A percentile compares a stretch with the other conserved stretches of the same genome.
These are phyloP conservation scores for Coprinopsis sp. DNA, from an alignment of 768 basidiomycete genomes.

Conservation along the genomic window DNA sequence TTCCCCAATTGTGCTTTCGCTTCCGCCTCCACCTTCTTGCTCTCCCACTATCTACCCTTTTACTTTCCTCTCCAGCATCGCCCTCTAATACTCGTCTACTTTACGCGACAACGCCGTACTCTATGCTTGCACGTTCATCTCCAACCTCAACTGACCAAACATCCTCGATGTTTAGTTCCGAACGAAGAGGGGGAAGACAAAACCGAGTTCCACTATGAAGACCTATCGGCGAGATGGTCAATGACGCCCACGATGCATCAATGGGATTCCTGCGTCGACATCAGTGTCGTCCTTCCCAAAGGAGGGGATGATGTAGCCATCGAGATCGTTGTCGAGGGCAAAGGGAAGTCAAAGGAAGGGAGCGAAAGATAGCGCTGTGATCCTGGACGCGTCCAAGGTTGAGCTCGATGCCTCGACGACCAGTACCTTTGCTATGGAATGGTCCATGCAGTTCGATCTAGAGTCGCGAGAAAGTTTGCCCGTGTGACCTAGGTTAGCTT, in stretches of 20 bases:
- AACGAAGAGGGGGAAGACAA: conserved; percentile 40
- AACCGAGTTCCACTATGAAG: conserved; percentile 35
- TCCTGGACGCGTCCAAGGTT: too few species aligned
- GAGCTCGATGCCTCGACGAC: too few species aligned
- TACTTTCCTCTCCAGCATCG: too few species aligned
- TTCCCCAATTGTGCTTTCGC: too few species aligned
- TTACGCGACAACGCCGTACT: conserved; percentile 8
- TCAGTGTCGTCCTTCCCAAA: neutral
- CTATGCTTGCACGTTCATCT: too few species aligned
- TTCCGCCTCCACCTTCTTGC: too few species aligned
- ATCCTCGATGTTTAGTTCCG: conserved; percentile 29
- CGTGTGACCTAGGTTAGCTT: too few species aligned
- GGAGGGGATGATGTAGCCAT: neutral
- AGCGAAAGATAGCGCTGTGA: conserved; percentile 6
- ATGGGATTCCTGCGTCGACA: conserved; percentile 51
- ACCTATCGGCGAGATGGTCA: conserved; percentile 25
- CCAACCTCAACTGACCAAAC: conserved; percentile 12
- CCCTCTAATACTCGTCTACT: too few species aligned
- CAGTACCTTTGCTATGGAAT: too few species aligned
- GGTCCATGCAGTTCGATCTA: too few species aligned
- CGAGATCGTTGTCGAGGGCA: conserved; percentile 14
- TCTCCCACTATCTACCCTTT: too few species aligned
- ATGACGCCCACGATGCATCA: conserved; percentile 57
- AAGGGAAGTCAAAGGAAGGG: neutral
- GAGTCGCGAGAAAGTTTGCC: too few species aligned